phyloP scores from a whole-genome alignment of 2,329 filamentous ascomycete species.

The Magnaporthiopsis incrustans region DNA sequence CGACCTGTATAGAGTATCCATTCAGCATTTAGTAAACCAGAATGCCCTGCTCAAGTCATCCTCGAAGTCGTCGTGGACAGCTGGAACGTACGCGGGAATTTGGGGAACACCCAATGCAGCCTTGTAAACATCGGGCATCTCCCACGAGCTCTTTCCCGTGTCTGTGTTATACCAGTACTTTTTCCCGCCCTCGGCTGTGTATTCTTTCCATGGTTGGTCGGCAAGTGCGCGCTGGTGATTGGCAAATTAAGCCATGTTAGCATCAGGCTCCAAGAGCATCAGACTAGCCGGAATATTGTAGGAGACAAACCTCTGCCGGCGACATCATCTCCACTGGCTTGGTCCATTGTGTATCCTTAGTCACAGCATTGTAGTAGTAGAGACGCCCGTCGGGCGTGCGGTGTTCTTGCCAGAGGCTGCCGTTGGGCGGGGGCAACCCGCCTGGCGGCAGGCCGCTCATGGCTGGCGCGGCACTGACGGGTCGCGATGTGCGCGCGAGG shows the following conservation, averaged over 20 bases:
- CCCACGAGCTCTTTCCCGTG: constrained; percentile 89
- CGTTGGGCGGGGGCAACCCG: constrained; percentile 12
- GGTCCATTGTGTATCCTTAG: constrained; percentile 86
- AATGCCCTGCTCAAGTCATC: not conserved
- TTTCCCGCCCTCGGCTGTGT: constrained; percentile 74
- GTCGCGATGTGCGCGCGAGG: not conserved
- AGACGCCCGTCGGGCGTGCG: constrained; percentile 71
- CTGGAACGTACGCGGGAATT: constrained; percentile 31
- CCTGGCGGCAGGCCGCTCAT: constrained; percentile 5
- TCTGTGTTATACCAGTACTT: constrained; percentile 96
- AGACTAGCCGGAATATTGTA: not conserved
- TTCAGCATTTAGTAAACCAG: not conserved
- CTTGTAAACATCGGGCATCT: constrained; percentile 80
- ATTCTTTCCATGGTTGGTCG: constrained; percentile 87
- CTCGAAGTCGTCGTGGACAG: not conserved
- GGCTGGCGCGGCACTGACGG: not conserved
- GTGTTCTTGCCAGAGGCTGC: constrained; percentile 67
- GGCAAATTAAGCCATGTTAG: constrained; percentile 12
- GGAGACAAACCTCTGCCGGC: constrained; percentile 58
- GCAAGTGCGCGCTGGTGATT: constrained; percentile 61
- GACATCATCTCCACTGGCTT: constrained; percentile 89
- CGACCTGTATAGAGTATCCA: not conserved
- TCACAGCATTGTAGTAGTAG: constrained; percentile 86
- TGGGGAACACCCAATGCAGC: constrained; percentile 57
- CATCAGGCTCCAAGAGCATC: constrained; percentile 7